A percentile compares a stretch with the other conserved stretches of the same genome.
These are phyloP conservation scores for Linaria vulgaris DNA, from an alignment of 257 asterid genomes.

Conservation along the genomic window DNA sequence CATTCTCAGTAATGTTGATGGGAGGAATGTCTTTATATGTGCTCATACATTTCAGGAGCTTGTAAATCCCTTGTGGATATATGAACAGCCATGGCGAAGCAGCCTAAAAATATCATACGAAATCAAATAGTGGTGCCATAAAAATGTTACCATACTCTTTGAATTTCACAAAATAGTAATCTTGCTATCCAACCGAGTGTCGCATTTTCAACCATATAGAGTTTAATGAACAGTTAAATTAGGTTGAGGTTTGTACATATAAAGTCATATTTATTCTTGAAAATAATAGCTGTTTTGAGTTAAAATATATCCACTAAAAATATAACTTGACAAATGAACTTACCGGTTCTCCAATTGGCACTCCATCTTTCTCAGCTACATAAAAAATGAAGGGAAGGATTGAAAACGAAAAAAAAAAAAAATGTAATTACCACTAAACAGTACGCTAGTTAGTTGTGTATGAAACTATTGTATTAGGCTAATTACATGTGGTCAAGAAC, in stretches of 20 bases:
- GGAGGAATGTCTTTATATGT: slow-evolving; percentile 34
- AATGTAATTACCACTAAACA: background rate
- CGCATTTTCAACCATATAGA: too few relatives aligned
- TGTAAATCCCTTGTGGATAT: slow-evolving; percentile 39
- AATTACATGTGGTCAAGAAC: background rate
- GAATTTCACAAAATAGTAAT: too few relatives aligned
- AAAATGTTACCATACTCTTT: too few relatives aligned
- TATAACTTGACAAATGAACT: background rate
- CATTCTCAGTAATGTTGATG: slow-evolving; percentile 41
- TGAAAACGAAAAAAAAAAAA: too few relatives aligned
- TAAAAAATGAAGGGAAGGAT: background rate
- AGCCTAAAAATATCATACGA: slow-evolving; percentile 12
- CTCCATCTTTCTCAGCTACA: slow-evolving; percentile 32
- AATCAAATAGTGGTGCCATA: too few relatives aligned
- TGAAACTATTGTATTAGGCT: too few relatives aligned
- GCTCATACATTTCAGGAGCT: slow-evolving; percentile 32
- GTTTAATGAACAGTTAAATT: too few relatives aligned
- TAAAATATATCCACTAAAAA: too few relatives aligned
- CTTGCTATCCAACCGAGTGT: too few relatives aligned
- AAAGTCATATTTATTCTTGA: too few relatives aligned
- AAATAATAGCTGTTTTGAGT: too few relatives aligned
- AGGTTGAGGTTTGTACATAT: too few relatives aligned
- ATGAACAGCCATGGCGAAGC: slow-evolving; percentile 32
- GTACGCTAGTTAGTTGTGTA: background rate
- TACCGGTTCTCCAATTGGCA: slow-evolving; percentile 35